Conservation (phyloP, 257 asterid genomes). For the Primulina eburnea region DNA sequence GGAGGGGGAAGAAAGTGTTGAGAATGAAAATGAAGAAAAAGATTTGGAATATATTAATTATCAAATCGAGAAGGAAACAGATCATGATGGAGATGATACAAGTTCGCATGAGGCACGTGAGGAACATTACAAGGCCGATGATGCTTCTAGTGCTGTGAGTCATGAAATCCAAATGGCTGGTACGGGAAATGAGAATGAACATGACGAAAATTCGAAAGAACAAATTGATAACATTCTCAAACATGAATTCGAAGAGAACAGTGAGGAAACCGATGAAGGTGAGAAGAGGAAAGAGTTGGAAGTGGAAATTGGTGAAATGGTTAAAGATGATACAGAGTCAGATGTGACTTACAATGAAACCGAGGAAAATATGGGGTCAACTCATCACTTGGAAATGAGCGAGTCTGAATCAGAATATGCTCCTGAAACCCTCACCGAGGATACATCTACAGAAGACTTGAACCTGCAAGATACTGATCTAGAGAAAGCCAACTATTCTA, state of each 20-base stretch:
- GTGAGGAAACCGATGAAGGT: conserved; percentile 22
- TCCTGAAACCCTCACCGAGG: conserved; percentile 27
- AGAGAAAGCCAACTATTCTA: conserved; percentile 30
- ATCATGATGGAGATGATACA: conserved; percentile 43
- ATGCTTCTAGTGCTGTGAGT: conserved; percentile 95
- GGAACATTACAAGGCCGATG: conserved; percentile 90
- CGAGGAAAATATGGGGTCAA: conserved; percentile 26
- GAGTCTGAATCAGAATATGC: conserved; percentile 23
- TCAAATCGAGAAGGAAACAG: conserved; percentile 42
- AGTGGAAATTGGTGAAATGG: conserved; percentile 36
- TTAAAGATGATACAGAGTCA: conserved; percentile 27
- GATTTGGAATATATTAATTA: conserved; percentile 43
- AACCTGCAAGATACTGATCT: background rate
- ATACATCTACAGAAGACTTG: conserved; percentile 29
- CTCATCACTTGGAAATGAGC: conserved; percentile 26
- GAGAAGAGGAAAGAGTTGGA: conserved; percentile 32
- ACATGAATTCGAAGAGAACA: conserved; percentile 29
- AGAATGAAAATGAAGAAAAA: conserved; percentile 46
- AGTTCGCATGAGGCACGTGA: conserved; percentile 69
- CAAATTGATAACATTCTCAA: conserved; percentile 28
- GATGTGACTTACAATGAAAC: conserved; percentile 29
- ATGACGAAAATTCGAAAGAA: conserved; percentile 35
- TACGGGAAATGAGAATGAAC: conserved; percentile 38
- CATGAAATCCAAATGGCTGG: conserved; percentile 38
- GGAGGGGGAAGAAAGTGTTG: conserved; percentile 46